Evolutionary conservation across 176 grass and related monocot genomes (phyloP).

Genomic region (Neostapfia colusana): DNA sequence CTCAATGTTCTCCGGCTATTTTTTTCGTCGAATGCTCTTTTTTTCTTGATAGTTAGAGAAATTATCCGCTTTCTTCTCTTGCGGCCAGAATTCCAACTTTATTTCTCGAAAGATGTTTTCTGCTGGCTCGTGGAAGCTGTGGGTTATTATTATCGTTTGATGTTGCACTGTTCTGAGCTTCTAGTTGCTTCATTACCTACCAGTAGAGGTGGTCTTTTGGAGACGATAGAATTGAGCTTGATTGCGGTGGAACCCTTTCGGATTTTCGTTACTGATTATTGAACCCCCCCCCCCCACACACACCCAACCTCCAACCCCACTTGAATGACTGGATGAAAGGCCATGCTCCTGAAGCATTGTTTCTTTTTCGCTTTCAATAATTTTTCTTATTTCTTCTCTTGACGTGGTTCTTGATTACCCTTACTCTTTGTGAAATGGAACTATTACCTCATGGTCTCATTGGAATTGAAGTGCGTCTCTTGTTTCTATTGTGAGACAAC

Average conservation of each 20-base stretch:
- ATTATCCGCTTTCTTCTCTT: background rate
- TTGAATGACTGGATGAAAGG: slow-evolving; percentile 26
- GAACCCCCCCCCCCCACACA: slow-evolving; percentile 17
- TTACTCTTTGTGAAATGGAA: slow-evolving; percentile 22
- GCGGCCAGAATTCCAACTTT: slow-evolving; percentile 24
- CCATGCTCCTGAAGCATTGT: slow-evolving; percentile 31
- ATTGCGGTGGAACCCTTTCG: slow-evolving; percentile 30
- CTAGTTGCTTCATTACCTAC: slow-evolving; percentile 12
- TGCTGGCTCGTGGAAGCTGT: slow-evolving; percentile 9
- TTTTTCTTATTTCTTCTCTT: background rate
- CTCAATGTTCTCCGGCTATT: background rate
- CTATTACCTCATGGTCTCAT: slow-evolving; percentile 4
- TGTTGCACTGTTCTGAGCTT: slow-evolving; percentile 19
- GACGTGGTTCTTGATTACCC: slow-evolving; percentile 4
- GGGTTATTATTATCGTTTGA: slow-evolving; percentile 23
- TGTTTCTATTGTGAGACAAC: slow-evolving; percentile 43
- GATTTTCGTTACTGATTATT: slow-evolving; percentile 39
- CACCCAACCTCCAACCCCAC: too few species aligned
- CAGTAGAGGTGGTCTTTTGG: slow-evolving; percentile 6
- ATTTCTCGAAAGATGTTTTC: slow-evolving; percentile 5
- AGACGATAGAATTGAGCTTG: slow-evolving; percentile 29
- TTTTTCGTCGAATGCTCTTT: background rate
- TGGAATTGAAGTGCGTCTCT: slow-evolving; percentile 16
- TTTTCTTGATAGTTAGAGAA: slow-evolving; percentile 4
- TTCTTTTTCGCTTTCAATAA: background rate